A percentile compares a stretch with the other conserved stretches of the same genome.
Conservation (phyloP, 306 rosid genomes). For the Rubus parviflorus region DNA sequence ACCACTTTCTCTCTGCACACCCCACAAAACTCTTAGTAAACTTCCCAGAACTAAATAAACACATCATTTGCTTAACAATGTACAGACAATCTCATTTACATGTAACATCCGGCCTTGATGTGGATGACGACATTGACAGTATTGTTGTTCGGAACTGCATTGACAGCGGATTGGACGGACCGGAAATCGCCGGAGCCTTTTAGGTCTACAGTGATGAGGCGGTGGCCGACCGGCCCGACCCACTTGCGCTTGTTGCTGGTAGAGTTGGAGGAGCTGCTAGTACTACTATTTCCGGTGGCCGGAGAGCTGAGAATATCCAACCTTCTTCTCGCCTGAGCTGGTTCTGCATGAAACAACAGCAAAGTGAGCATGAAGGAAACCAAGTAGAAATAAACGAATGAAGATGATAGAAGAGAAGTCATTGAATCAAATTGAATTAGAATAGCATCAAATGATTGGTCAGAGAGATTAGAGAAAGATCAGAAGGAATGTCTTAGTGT, state of each 20-base stretch:
- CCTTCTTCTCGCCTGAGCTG: not conserved
- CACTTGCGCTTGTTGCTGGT: slow-evolving; percentile 40
- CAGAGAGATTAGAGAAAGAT: slow-evolving; percentile 16
- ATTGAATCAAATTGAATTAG: slow-evolving; percentile 11
- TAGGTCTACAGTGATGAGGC: slow-evolving; percentile 51
- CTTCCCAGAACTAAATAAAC: not conserved
- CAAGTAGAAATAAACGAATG: not conserved
- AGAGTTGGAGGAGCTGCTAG: slow-evolving; percentile 6
- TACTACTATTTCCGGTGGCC: not conserved
- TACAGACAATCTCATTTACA: slow-evolving; percentile 30
- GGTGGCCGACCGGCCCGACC: slow-evolving; percentile 69
- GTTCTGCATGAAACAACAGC: slow-evolving; percentile 25
- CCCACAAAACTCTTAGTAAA: not conserved
- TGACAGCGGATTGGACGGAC: slow-evolving; percentile 76
- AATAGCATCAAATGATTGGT: slow-evolving; percentile 25
- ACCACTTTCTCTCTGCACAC: slow-evolving; percentile 77
- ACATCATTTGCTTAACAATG: not conserved
- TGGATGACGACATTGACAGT: slow-evolving; percentile 52
- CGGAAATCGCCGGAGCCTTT: slow-evolving; percentile 58
- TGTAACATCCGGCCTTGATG: slow-evolving; percentile 74
- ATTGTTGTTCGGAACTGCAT: slow-evolving; percentile 62
- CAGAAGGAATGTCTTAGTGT: slow-evolving; percentile 5
- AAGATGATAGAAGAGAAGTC: slow-evolving; percentile 23
- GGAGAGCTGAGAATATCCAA: slow-evolving; percentile 1
- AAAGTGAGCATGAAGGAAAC: slow-evolving; percentile 21